Base-by-base conservation (phyloP, 140 eudicot genomes). In the Stevia rebaudiana region DNA sequence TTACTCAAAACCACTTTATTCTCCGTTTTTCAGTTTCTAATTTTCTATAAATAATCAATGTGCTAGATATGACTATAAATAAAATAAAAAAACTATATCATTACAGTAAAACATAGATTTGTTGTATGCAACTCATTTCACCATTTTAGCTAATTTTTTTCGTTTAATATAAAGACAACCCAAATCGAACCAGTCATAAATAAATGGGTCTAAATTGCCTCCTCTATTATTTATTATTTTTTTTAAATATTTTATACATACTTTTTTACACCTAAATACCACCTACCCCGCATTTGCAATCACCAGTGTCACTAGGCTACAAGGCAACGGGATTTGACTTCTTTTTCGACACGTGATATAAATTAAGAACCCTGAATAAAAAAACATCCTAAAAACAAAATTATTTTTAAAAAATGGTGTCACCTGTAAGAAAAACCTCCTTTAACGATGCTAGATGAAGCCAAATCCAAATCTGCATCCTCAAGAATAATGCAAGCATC, bases 371-470 rank as follows among this genome's bases (percentile, higher is more conserved):
- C 25, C 23, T 4, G 4, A 47, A 18, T 35, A n/a, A 17, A 11
- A n/a, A 43, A 47, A 19, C 18, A 28, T 48, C 11, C 23, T 23
- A 37, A 33, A 57, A n/a, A 28, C 13, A 52, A 50, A 50, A 19
- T 0, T 4, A 22, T 51, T 18, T 12, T 19, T 3, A 16, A 35
- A 19, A 59, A 35, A 21, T 12, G 12, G 31, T 8, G 11, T 66
- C 23, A 69, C 83, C 86, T 81, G 67, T 81, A 81, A 44, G 86
- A 81, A 69, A 81, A 81, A 41, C 86, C 86, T 11, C 86, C 86
- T 74, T 81, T 81, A 15, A 77, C 76, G 15, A 81, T 73, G 36
- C 72, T 81, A 13, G 83, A 61, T 24, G 80, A 79, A 31, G 76
- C 86, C 62, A 81, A 75, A 30, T 81, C 86, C 74, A 81, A 76